Evolutionary conservation across 2,329 filamentous ascomycete species (phyloP).

Genomic region (Fusarium longipes): DNA sequence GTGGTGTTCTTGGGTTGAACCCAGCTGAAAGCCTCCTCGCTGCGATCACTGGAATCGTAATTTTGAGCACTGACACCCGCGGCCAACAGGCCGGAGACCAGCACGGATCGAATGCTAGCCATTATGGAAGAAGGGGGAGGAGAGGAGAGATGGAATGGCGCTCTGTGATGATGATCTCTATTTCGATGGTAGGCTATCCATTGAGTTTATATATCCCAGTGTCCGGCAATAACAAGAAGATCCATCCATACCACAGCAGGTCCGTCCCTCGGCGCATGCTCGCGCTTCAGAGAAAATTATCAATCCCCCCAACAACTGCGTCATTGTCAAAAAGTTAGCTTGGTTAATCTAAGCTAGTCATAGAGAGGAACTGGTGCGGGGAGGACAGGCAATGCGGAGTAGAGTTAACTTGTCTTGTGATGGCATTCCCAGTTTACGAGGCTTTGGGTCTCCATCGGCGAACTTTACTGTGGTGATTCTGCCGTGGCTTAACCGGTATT

Average conservation of each 20-base stretch:
- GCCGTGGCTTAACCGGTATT: constrained; percentile 21
- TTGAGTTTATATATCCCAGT: constrained; percentile 31
- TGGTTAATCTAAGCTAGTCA: neutral
- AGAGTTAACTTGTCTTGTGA: constrained; percentile 21
- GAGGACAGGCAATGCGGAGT: constrained; percentile 13
- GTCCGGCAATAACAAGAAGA: neutral
- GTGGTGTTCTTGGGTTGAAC: constrained; percentile 57
- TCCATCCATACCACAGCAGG: neutral
- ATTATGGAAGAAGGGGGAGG: constrained; percentile 25
- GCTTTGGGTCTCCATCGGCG: constrained; percentile 12
- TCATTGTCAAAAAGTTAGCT: constrained; percentile 16
- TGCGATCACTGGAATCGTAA: constrained; percentile 41
- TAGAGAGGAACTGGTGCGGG: constrained; percentile 13
- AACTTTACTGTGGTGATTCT: constrained; percentile 1
- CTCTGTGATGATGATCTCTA: constrained; percentile 20
- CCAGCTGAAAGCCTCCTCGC: constrained; percentile 51
- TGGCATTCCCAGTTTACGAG: constrained; percentile 31
- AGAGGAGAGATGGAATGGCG: constrained; percentile 1
- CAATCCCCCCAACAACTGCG: constrained; percentile 10
- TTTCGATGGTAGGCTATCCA: neutral
- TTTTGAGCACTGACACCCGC: constrained; percentile 44
- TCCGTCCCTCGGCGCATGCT: constrained; percentile 9
- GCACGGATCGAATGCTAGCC: constrained; percentile 39
- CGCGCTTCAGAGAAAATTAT: neutral
- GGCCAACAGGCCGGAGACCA: constrained; percentile 55